Conservation (phyloP, 768 basidiomycete species). For the Mycena leptocephala region DNA sequence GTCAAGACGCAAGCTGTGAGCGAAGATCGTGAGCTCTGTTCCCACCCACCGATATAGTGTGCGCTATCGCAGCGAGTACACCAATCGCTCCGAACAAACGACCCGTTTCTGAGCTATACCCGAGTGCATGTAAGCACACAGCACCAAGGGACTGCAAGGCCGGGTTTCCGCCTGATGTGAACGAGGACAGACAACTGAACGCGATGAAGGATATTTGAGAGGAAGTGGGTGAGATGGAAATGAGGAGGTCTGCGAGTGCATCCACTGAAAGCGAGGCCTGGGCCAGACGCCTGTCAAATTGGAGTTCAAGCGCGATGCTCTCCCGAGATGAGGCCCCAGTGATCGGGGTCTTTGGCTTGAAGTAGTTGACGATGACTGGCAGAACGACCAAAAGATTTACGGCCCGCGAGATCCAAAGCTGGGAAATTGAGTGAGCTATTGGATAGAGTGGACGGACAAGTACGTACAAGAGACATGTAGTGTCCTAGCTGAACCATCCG, state of each 20-base stretch:
- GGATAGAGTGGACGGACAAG: background rate
- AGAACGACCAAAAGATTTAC: slow-evolving; percentile 77
- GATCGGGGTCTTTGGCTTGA: slow-evolving; percentile 68
- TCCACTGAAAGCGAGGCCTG: slow-evolving; percentile 79
- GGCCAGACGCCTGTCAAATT: slow-evolving; percentile 80
- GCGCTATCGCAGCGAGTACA: slow-evolving; percentile 76
- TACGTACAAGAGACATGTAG: slow-evolving; percentile 72
- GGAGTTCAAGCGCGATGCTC: slow-evolving; percentile 72
- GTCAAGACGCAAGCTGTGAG: background rate
- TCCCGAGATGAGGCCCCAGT: slow-evolving; percentile 52
- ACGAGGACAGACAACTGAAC: slow-evolving; percentile 74
- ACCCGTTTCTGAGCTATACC: slow-evolving; percentile 65
- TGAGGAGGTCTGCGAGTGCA: slow-evolving; percentile 74
- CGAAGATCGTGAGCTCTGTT: background rate
- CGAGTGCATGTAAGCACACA: slow-evolving; percentile 73
- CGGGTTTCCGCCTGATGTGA: slow-evolving; percentile 80
- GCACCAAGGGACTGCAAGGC: slow-evolving; percentile 76
- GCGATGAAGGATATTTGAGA: slow-evolving; percentile 69
- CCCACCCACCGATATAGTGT: slow-evolving; percentile 69
- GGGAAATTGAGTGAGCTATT: background rate
- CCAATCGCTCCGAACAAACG: slow-evolving; percentile 82
- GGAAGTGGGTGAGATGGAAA: slow-evolving; percentile 68
- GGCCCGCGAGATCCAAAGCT: slow-evolving; percentile 75
- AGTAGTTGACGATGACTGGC: slow-evolving; percentile 75
- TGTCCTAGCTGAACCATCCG: slow-evolving; percentile 72